Conservation (phyloP, 2,329 filamentous ascomycete species). For the Sclerotinia spermophila region DNA sequence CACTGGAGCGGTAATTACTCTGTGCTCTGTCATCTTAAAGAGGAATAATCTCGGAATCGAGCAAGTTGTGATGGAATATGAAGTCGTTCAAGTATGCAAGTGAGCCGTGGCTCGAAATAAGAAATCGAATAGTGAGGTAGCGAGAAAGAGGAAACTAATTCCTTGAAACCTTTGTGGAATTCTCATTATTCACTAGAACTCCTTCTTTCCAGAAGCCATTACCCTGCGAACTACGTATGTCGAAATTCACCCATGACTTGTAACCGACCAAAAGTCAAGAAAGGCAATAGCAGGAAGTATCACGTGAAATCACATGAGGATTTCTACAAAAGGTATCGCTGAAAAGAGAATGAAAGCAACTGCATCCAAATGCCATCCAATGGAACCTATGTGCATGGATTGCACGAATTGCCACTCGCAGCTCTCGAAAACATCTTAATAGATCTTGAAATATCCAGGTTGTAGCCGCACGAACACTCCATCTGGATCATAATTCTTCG, state of each 20-base stretch:
- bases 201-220: not conserved
- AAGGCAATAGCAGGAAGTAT: not conserved
- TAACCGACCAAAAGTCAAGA: not conserved
- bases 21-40: not conserved
- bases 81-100: not conserved
- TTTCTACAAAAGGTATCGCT: not conserved
- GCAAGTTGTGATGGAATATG: not conserved
- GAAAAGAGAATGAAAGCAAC: not conserved
- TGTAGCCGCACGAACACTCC: conserved; percentile 35
- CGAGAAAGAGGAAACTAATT: too few relatives aligned
- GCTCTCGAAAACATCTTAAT: not conserved
- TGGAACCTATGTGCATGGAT: not conserved
- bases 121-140: too few relatives aligned
- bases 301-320: not conserved
- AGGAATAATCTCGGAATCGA: not conserved
- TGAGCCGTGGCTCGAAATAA: not conserved
- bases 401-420: not conserved
- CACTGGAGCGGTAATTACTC: not conserved
- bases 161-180: not conserved
- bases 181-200: not conserved
- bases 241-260: not conserved
- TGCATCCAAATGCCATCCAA: not conserved
- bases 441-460: conserved; percentile 42
- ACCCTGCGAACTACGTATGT: too few relatives aligned
- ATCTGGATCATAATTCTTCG: conserved; percentile 32